Conservation (phyloP, 2,329 filamentous ascomycete species). For the Colletotrichum eleusines region DNA sequence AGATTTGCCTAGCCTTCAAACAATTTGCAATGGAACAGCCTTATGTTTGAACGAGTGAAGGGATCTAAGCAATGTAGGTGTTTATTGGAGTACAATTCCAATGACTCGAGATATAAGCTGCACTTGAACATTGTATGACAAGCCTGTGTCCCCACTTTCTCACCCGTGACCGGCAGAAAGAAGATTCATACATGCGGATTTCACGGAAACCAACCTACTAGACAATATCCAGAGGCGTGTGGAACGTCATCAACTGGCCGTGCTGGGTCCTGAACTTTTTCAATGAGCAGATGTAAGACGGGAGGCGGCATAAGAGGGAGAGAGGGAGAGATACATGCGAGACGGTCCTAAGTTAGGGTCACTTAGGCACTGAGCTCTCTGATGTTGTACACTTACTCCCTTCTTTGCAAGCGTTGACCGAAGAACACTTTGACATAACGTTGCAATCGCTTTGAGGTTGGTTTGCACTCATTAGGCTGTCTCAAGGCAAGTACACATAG, state of each 20-base stretch:
- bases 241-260: neutral
- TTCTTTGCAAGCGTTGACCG: neutral
- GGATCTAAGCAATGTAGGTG: neutral
- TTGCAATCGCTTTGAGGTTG: constrained; percentile 24
- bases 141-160: neutral
- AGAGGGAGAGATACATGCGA: constrained; percentile 1
- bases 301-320: neutral
- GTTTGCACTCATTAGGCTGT: neutral
- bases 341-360: constrained; percentile 2
- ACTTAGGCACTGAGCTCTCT: neutral
- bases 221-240: neutral
- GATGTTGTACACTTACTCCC: constrained; percentile 3
- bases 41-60: neutral
- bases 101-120: neutral
- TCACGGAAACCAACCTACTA: neutral
- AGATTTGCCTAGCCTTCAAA: neutral
- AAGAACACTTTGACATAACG: constrained; percentile 29
- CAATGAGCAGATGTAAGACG: constrained; percentile 9
- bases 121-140: neutral
- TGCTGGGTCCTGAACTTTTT: neutral
- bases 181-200: too few relatives aligned
- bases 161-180: neutral
- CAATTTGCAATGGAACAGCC: neutral
- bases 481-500: neutral
- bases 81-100: neutral